These are phyloP conservation scores for Vitellaria paradoxa DNA, from an alignment of 179 eudicot genomes.

Conservation along the genomic window DNA sequence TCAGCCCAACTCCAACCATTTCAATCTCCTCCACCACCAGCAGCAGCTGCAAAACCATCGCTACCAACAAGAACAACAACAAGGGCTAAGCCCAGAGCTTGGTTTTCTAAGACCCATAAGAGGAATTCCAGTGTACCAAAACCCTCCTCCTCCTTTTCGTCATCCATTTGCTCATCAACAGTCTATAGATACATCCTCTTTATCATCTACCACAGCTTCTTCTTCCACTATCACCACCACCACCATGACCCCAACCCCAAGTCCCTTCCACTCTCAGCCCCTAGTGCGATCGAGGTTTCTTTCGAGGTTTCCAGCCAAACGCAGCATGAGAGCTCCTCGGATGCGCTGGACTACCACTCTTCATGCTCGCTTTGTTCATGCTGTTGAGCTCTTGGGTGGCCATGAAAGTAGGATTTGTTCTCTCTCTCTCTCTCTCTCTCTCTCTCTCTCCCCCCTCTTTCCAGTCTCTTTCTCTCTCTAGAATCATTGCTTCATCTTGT, in stretches of 20 bases:
- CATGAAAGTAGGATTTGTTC: conserved; percentile 67
- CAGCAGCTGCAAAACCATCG: conserved; percentile 20
- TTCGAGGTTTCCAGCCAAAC: conserved; percentile 64
- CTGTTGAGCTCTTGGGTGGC: conserved; percentile 95
- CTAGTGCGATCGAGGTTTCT: conserved; percentile 63
- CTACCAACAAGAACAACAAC: conserved; percentile 3
- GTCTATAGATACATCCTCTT: background rate
- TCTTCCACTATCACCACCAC: conserved; percentile 4
- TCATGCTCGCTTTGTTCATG: conserved; percentile 88
- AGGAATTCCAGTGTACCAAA: conserved; percentile 86
- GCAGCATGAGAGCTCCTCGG: conserved; percentile 91
- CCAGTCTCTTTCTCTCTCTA: background rate
- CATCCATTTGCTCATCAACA: conserved; percentile 16
- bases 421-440: too few species aligned
- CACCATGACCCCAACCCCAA: conserved; percentile 23
- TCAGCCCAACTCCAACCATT: conserved; percentile 1
- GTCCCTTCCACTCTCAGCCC: conserved; percentile 27
- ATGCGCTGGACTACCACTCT: conserved; percentile 95
- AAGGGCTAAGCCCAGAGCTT: conserved; percentile 30
- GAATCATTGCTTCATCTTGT: background rate
- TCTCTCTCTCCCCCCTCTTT: background rate
- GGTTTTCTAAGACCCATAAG: conserved; percentile 67
- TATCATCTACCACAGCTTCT: conserved; percentile 15
- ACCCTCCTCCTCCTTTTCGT: conserved; percentile 31
- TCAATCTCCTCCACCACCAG: conserved; percentile 14